Evolutionary conservation across 805 yeast genomes (phyloP), one percentile per base, ranked within the genome.

Genomic region (Starmerella potacharoeniae): DNA sequence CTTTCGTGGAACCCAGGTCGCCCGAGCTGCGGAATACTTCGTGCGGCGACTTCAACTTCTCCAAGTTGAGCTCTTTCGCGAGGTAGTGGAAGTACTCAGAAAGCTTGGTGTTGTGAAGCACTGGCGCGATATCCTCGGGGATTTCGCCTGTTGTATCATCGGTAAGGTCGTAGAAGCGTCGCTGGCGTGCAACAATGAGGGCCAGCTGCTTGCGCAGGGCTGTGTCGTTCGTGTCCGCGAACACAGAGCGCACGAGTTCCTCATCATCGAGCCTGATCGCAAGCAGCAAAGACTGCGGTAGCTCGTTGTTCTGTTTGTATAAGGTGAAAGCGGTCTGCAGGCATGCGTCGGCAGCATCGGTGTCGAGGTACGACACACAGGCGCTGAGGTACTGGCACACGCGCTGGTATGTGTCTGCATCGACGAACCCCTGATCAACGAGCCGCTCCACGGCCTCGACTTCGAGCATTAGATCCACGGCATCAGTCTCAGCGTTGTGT

Each of bases 401-500:
- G 67, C 99, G 81, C 53, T 81, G 82, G 65, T 76, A 90, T 3
- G 95, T 86, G 66, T 82, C 77, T 55, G 82, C 83, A 68, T 93
- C 97, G 52, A 90, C 95, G 67, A 79, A 87, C 28, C 49, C 55
- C 8, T 29, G 49, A 61, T 83, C 81, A 8, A 93, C 83, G 60
- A 93, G 75, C 66, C 82, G 80, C 64, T 86, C 95, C 62, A 93
- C 84, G 53, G 81, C 75, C 71, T 93, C 98, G 54, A 93, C 80
- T 71, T 93, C 98, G 56, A 89, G 75, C 60, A 93, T 76, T 62
- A 93, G 74, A 71, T 93, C 99, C 30, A 93, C 95, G 1, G 98
- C 98, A 67, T 93, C 99, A 22, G 96, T 96, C 71, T 93, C 98
- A 43, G 96, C 97, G 67, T 93, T 91, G 72, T 91, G 97, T 66